A percentile compares a stretch with the other conserved stretches of the same genome.
Evolutionary conservation across 257 asterid genomes (phyloP).

Genomic region (Ophiorrhiza pumila): DNA sequence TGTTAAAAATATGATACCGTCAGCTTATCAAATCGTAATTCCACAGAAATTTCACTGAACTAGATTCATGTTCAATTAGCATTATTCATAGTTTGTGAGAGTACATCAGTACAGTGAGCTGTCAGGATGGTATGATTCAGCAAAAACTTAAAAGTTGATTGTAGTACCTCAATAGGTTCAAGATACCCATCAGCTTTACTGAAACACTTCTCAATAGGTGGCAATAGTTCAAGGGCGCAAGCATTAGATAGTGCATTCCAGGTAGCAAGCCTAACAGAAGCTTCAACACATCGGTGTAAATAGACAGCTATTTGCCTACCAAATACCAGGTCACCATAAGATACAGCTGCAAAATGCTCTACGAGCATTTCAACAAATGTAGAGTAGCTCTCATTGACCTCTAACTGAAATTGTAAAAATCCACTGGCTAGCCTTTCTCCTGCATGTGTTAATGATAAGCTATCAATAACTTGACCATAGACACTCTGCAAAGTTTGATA

Average conservation of each 20-base stretch:
- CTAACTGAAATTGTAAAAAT: conserved; percentile 49
- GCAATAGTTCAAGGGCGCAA: conserved; percentile 80
- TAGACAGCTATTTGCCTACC: conserved; percentile 83
- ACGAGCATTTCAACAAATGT: conserved; percentile 75
- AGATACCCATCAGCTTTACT: conserved; percentile 66
- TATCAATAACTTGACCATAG: conserved; percentile 60
- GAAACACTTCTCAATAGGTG: conserved; percentile 59
- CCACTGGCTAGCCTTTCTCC: conserved; percentile 17
- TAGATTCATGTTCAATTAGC: not conserved
- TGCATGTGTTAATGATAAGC: not conserved
- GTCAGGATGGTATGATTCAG: not conserved
- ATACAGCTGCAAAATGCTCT: conserved; percentile 88
- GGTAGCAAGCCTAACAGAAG: conserved; percentile 66
- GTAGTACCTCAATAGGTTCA: conserved; percentile 81
- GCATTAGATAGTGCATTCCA: conserved; percentile 77
- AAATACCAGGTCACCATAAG: conserved; percentile 80
- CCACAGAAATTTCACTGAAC: not conserved
- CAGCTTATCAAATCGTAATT: not conserved
- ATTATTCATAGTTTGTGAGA: not conserved
- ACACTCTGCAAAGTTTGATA: conserved; percentile 64
- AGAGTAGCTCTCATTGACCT: conserved; percentile 67
- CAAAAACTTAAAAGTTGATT: not conserved
- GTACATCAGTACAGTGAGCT: not conserved
- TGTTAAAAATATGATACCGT: not conserved
- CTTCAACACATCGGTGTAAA: conserved; percentile 66